Conservation (phyloP, 2,329 filamentous ascomycete genomes). For the Torrubiella hemipterigena region DNA sequence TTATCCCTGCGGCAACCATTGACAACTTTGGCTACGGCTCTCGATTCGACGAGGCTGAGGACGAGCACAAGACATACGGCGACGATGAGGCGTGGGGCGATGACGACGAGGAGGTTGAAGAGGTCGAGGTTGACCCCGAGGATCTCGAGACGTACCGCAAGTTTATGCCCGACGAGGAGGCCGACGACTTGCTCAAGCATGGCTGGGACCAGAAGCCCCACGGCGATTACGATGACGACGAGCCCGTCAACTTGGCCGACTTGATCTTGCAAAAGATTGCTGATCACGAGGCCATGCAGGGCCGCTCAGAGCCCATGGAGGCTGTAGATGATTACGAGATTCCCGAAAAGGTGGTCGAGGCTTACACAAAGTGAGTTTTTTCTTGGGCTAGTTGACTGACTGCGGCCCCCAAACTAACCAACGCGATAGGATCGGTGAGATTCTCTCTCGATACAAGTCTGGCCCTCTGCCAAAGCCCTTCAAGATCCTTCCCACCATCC, state of each 20-base stretch:
- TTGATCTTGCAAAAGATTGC: conserved; percentile 92
- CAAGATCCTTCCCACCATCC: conserved; percentile 88
- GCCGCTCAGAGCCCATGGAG: conserved; percentile 27
- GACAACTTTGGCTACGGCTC: conserved; percentile 69
- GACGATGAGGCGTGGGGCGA: conserved; percentile 65
- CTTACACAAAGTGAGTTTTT: conserved; percentile 65
- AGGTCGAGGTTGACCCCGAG: conserved; percentile 73
- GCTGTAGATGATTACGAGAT: conserved; percentile 69
- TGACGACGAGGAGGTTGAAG: conserved; percentile 60
- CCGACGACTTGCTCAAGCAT: conserved; percentile 60
- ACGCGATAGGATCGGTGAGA: conserved; percentile 57
- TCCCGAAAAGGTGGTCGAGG: conserved; percentile 83
- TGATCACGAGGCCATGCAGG: conserved; percentile 65
- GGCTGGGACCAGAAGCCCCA: conserved; percentile 38
- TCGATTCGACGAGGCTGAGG: conserved; percentile 50
- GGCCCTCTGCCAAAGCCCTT: conserved; percentile 97
- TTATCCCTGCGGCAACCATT: conserved; percentile 24
- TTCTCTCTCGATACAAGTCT: conserved; percentile 86
- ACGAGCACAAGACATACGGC: conserved; percentile 27
- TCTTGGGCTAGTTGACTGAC: neutral
- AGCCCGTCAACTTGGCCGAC: conserved; percentile 74
- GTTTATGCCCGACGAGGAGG: conserved; percentile 66
- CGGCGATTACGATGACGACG: conserved; percentile 32
- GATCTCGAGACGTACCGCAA: conserved; percentile 86
- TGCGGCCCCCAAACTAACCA: conserved; percentile 7